Evolutionary conservation across 2,329 filamentous ascomycete genomes (phyloP), one percentile per base, ranked within the genome.

Genomic region (Sporothrix curviconia): DNA sequence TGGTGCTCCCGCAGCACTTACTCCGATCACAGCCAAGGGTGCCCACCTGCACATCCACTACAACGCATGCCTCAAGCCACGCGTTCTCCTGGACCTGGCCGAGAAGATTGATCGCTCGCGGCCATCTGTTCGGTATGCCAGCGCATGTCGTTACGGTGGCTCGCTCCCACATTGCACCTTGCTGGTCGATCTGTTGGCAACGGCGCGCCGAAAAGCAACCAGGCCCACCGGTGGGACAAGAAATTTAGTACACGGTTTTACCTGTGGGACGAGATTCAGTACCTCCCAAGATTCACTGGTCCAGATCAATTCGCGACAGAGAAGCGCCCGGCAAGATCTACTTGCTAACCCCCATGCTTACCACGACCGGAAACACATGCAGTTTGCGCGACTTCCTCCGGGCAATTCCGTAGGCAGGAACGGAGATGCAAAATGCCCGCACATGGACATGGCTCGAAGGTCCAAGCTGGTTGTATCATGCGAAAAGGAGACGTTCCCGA

Each of bases 21-120:
- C n/a, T n/a, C n/a, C n/a, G n/a, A n/a, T n/a, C n/a, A n/a, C n/a
- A n/a, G n/a, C n/a, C 42, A 91, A 91, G 69, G 87, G 86, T 2
- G 79, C 80, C 0, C 84, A 90, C 66, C 74, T 90, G 24, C 87
- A 91, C 68, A 80, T 90, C 24, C 87, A 91, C 68, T 90, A 89
- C 75, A 91, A 90, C 67, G 80, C 87, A n/a, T 88, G 86, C 60
- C 73, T 90, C 4, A 73, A 76, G 14, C 85, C 86, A 9, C 68
- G 74, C 2, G 76, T 83, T 5, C 73, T 90, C 19, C 74, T 90
- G 12, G 70, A 73, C 24, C 74, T 75, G 63, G 81, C 74, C 62
- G 79, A 74, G 73, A 74, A 61, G 5, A 82, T 85, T 75, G 66
- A 78, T 1, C 79, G 79, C 62, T 89, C 90, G 84, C 89, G n/a